phyloP scores from a whole-genome alignment of 164 flowering plant species.

The Vitis amurensis region DNA sequence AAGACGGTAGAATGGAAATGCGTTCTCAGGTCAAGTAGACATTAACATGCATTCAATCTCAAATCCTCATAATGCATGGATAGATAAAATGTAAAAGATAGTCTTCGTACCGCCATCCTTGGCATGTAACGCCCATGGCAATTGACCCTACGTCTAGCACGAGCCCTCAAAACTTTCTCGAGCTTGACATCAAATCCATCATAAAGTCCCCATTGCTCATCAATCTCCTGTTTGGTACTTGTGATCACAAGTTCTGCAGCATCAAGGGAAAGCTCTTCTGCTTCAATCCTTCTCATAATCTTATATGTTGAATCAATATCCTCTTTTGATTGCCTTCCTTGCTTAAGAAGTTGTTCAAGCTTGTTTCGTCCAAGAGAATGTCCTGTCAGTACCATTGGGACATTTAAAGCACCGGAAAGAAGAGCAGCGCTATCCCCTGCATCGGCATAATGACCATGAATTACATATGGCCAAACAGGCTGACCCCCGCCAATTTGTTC shows the following conservation, averaged over 20 bases:
- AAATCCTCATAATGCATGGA: neutral
- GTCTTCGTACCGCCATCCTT: constrained; percentile 79
- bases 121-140: constrained; percentile 96
- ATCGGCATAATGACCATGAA: constrained; percentile 95
- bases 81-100: neutral
- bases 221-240: constrained; percentile 91
- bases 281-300: constrained; percentile 94
- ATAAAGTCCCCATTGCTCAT: constrained; percentile 94
- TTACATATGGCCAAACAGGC: constrained; percentile 90
- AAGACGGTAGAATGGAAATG: too few relatives aligned
- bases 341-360: constrained; percentile 93
- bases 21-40: too few relatives aligned
- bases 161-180: constrained; percentile 84
- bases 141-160: constrained; percentile 78
- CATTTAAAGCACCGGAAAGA: constrained; percentile 89
- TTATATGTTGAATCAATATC: constrained; percentile 88
- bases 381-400: constrained; percentile 96
- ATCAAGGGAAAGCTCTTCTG: constrained; percentile 92
- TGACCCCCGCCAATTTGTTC: constrained; percentile 82
- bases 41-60: too few relatives aligned
- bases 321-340: constrained; percentile 87
- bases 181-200: constrained; percentile 97
- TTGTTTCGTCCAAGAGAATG: constrained; percentile 93
- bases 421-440: constrained; percentile 97
- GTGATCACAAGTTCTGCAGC: constrained; percentile 96